phyloP scores from a whole-genome alignment of 2,329 filamentous ascomycete genomes.

The Botrytis cinerea region DNA sequence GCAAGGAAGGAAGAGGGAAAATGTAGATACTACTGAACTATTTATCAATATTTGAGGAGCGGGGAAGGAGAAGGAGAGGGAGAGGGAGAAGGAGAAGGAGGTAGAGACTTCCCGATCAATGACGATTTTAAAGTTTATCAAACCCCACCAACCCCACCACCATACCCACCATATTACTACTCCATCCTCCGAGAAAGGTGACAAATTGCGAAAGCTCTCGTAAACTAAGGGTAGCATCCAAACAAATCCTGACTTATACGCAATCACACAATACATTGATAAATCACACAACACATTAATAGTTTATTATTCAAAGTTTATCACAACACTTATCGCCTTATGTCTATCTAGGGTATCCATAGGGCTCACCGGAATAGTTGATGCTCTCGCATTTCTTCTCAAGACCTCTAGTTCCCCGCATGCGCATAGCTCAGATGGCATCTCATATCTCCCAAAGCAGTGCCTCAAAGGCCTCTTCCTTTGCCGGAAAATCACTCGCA shows the following conservation, averaged over 20 bases:
- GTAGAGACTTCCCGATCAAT: not conserved
- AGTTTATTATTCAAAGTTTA: no score
- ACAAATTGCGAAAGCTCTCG: not conserved
- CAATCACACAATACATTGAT: not conserved
- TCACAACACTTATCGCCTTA: not conserved
- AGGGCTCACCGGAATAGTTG: slow-evolving; percentile 23
- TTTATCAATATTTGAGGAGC: not conserved
- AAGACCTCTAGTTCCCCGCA: slow-evolving; percentile 38
- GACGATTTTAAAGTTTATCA: not conserved
- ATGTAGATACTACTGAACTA: not conserved
- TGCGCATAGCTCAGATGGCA: slow-evolving; percentile 49
- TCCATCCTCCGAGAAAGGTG: not conserved
- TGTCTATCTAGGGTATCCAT: not conserved
- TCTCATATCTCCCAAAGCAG: slow-evolving; percentile 43
- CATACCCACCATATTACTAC: not conserved
- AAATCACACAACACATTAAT: not conserved
- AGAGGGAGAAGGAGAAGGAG: not conserved
- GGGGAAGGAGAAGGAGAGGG: not conserved
- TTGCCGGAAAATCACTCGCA: slow-evolving; percentile 45
- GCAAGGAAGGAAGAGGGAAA: not conserved
- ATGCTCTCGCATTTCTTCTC: slow-evolving; percentile 39
- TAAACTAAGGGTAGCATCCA: not conserved
- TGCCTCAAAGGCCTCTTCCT: slow-evolving; percentile 24
- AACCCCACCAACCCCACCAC: not conserved
- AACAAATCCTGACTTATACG: not conserved